Evolutionary conservation across 1,284 basidiomycete genomes (phyloP).

Genomic region (Marasmius sp.): DNA sequence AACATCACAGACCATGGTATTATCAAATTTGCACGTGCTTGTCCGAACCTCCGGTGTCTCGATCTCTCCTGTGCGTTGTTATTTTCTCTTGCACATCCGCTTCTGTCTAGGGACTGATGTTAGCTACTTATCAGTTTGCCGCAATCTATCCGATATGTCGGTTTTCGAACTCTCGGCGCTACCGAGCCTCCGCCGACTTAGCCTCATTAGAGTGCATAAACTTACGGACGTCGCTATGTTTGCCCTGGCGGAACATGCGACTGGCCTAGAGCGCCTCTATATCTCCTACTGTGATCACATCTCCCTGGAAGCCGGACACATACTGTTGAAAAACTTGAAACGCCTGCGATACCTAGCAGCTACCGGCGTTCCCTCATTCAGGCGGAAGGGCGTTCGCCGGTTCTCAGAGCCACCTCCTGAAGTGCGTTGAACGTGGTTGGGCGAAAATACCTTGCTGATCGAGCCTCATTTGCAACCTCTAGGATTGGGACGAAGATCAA

Average conservation of each 20-base stretch:
- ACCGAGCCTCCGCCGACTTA: conserved; percentile 74
- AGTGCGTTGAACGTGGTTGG: conserved; percentile 49
- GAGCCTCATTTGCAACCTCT: conserved; percentile 11
- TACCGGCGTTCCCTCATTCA: conserved; percentile 82
- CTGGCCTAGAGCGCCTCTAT: conserved; percentile 80
- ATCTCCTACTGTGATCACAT: conserved; percentile 87
- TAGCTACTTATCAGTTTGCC: conserved; percentile 56
- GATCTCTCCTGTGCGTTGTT: conserved; percentile 79
- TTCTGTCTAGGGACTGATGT: conserved; percentile 10
- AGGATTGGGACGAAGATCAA: conserved; percentile 60
- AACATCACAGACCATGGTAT: conserved; percentile 82
- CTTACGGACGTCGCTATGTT: conserved; percentile 71
- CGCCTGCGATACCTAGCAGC: conserved; percentile 78
- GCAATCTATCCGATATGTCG: conserved; percentile 81
- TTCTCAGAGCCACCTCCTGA: conserved; percentile 80
- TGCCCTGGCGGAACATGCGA: conserved; percentile 62
- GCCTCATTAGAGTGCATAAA: conserved; percentile 73
- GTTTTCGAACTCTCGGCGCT: conserved; percentile 82
- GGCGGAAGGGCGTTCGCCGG: conserved; percentile 68
- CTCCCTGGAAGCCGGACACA: conserved; percentile 77
- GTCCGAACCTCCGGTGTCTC: conserved; percentile 76
- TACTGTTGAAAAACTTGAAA: conserved; percentile 63
- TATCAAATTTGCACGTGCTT: conserved; percentile 70
- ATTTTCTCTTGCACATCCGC: conserved; percentile 6
- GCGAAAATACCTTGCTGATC: conserved; percentile 10